Evolutionary conservation across 2,329 filamentous ascomycete species (phyloP), one percentile per base, ranked within the genome.

Genomic region (Lanzia echinophila): DNA sequence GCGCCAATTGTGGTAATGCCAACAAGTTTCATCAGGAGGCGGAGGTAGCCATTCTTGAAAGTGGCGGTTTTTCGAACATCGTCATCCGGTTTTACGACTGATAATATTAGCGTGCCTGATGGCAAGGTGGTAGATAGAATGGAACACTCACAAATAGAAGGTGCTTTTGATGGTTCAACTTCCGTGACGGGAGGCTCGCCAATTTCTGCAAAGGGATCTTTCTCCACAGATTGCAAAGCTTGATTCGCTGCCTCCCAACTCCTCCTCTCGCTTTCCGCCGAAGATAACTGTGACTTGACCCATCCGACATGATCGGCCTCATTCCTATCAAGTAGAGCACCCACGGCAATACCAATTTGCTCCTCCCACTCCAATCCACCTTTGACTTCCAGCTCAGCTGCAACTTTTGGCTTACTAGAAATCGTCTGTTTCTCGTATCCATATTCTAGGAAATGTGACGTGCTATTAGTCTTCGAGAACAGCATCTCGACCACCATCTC

Each of bases 401-500:
- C 90, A 3, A 89, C 81, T 60, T 81, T 82, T 10, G 84, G 79
- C 42, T 82, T 78, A n/a, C 78, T 75, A 19, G 79, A 78, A 22
- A 84, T 68, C 0, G 85, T 81, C 60, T 92, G 90, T 65, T 85
- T 88, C 64, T 96, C 90, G 62, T 89, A 87, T 0, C 94, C 94
- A 65, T 91, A 90, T 66, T 97, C 91, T 5, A 99, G 78, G 67
- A 90, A 97, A 70, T 88, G 89, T 1, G 90, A 79, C 0, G 89
- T 96, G 44, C 81, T 80, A 49, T 84, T 85, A 54, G 90, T 87
- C 70, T 99, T 99, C 69, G 88, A 95, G 70, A 99, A 99, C 13
- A 99, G 76, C 78, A 99, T 82, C 71, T 99, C 94, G 1, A 95
- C 86, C 47, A 95, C 79, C 39, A 96, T 75, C 58, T 92, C 88